Conservation (phyloP, 2,329 filamentous ascomycete genomes). For the Phialophora expanda region DNA sequence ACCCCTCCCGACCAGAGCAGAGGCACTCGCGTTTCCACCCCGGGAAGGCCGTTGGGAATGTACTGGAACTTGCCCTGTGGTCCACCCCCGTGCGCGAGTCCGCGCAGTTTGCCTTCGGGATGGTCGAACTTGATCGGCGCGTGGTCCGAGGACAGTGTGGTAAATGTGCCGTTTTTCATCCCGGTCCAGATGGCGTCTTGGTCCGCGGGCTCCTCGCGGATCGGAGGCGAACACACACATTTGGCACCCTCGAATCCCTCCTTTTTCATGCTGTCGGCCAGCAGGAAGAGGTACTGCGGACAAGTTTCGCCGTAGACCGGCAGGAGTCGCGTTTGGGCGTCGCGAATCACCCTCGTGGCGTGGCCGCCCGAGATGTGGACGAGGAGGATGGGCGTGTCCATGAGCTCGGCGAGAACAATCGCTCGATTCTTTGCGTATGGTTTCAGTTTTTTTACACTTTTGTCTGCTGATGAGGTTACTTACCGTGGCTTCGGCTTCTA, state of each 20-base stretch:
- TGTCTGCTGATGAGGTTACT: too few relatives aligned
- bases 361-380: constrained; percentile 48
- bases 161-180: constrained; percentile 60
- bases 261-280: constrained; percentile 48
- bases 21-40: constrained; percentile 50
- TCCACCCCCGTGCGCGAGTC: too few relatives aligned
- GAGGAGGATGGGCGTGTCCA: constrained; percentile 58
- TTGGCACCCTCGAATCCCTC: constrained; percentile 55
- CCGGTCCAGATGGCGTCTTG: constrained; percentile 59
- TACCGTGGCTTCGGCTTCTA: too few relatives aligned
- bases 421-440: constrained; percentile 51
- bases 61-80: constrained; percentile 49
- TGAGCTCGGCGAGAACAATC: constrained; percentile 56
- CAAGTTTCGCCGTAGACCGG: constrained; percentile 49
- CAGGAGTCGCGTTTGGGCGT: constrained; percentile 42
- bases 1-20: constrained; percentile 44
- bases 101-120: too few relatives aligned
- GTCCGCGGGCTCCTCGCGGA: constrained; percentile 53
- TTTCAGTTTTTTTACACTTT: constrained; percentile 49
- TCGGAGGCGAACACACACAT: constrained; percentile 60
- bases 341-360: constrained; percentile 56
- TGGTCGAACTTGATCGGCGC: too few relatives aligned
- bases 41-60: constrained; percentile 52
- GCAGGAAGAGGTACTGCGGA: constrained; percentile 63
- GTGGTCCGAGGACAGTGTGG: too few relatives aligned